Evolutionary conservation across 2,329 filamentous ascomycete genomes (phyloP), one percentile per base, ranked within the genome.

Genomic region (Verticillium tricorpus): DNA sequence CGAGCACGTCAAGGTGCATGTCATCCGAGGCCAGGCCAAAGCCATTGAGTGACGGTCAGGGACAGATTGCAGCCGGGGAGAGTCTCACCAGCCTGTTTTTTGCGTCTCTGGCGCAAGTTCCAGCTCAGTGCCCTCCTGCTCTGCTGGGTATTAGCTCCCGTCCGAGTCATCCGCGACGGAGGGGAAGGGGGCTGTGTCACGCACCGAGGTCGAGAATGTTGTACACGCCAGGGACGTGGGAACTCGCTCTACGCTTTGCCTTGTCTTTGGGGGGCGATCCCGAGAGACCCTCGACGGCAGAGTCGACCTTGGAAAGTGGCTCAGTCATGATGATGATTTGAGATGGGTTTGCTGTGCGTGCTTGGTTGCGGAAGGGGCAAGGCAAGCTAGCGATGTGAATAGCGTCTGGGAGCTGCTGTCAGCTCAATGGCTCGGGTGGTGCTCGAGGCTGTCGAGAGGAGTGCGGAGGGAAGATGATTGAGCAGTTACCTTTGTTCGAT

Each of bases 141-240:
- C 92, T 96, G 74, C 67, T 50, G 2, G 3, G 39, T 11, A 14
- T 19, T n/a, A 60, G 35, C 58, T 8, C 17, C 58, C n/a, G 58
- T 60, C 61, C 63, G 59, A 63, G 31, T 9, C 9, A 61, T 60
- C 39, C 59, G 60, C 28, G 28, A 28, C 28, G 28, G 5, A 28
- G 28, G 28, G 28, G 58, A 17, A 11, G 2, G 28, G 15, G 15
- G 14, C 35, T 22, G 37, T 39, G 58, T 40, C 63, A 63, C 88
- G 77, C 83, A 96, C 93, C 89, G 67, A 97, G 84, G 69, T 97
- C 93, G 69, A 88, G 87, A 78, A 97, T 90, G 78, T 93, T 96
- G 78, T 83, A 87, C 62, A 94, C 87, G 68, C 90, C 91, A 64
- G 89, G 83, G 56, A 85, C 84, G 71, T 83, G 86, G 61, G 91